phyloP scores from a whole-genome alignment of 306 rosid genomes.

The Vachellia pachyceras region DNA sequence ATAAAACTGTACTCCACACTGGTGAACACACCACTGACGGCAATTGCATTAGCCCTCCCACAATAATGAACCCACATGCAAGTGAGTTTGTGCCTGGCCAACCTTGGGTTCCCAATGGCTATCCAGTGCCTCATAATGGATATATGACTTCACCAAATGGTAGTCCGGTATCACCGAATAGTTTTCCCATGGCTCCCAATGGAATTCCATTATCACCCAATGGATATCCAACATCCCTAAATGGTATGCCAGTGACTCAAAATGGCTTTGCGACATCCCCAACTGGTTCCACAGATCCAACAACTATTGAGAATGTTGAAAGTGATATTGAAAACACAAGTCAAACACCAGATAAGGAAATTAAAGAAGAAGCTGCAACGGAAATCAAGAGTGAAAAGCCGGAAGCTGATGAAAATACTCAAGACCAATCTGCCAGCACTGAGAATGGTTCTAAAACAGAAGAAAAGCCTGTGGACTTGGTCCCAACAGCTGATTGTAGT shows the following conservation, averaged over 20 bases:
- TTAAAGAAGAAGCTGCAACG: slow-evolving; percentile 38
- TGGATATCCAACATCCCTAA: slow-evolving; percentile 57
- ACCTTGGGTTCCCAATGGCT: slow-evolving; percentile 83
- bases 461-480: slow-evolving; percentile 53
- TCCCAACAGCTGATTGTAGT: slow-evolving; percentile 38
- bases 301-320: slow-evolving; percentile 47
- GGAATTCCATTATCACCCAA: slow-evolving; percentile 57
- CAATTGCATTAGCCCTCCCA: slow-evolving; percentile 72
- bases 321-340: slow-evolving; percentile 43
- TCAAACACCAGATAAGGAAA: slow-evolving; percentile 47
- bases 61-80: slow-evolving; percentile 96
- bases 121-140: slow-evolving; percentile 73
- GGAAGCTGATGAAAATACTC: slow-evolving; percentile 49
- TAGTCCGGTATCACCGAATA: slow-evolving; percentile 62
- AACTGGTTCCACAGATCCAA: slow-evolving; percentile 54
- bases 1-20: slow-evolving; percentile 59
- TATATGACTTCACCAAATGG: slow-evolving; percentile 64
- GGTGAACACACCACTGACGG: slow-evolving; percentile 69
- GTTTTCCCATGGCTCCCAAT: slow-evolving; percentile 65
- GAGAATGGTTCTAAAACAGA: slow-evolving; percentile 45
- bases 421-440: slow-evolving; percentile 46
- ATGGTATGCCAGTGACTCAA: slow-evolving; percentile 57
- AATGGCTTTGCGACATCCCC: slow-evolving; percentile 65
- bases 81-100: slow-evolving; percentile 92
- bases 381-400: slow-evolving; percentile 53